Evolutionary conservation across 2,329 filamentous ascomycete genomes (phyloP).

Genomic region (Aureobasidium sp.): DNA sequence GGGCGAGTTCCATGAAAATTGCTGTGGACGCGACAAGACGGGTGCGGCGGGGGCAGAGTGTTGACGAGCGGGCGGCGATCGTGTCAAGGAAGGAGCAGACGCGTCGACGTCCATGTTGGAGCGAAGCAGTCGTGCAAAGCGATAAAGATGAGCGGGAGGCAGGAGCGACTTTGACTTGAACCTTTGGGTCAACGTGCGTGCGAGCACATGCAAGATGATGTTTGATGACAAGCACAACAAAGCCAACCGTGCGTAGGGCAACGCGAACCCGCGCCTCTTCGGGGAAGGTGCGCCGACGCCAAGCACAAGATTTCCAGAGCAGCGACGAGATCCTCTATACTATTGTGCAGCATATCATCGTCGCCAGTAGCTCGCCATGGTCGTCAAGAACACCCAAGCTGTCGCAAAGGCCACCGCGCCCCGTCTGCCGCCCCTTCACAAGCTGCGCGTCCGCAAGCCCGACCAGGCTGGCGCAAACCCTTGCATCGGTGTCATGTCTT

Average conservation of each 20-base stretch:
- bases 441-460: slow-evolving; percentile 57
- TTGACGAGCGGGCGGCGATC: not conserved
- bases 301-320: not conserved
- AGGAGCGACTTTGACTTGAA: not conserved
- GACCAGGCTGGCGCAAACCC: slow-evolving; percentile 55
- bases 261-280: not conserved
- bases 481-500: slow-evolving; percentile 58
- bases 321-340: not conserved
- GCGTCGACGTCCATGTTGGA: not conserved
- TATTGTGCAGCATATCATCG: not conserved
- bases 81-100: not conserved
- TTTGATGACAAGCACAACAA: slow-evolving; percentile 11
- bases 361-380: slow-evolving; percentile 21
- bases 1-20: slow-evolving; percentile 30
- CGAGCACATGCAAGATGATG: not conserved
- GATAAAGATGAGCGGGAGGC: not conserved
- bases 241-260: not conserved
- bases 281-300: slow-evolving; percentile 9
- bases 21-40: not conserved
- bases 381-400: slow-evolving; percentile 26
- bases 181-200: not conserved
- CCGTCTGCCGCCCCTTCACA: slow-evolving; percentile 51
- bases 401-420: slow-evolving; percentile 32
- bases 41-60: not conserved
- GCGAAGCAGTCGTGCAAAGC: not conserved